Conservation (phyloP, 208 protist genomes). For the Trypanosoma grayi region DNA sequence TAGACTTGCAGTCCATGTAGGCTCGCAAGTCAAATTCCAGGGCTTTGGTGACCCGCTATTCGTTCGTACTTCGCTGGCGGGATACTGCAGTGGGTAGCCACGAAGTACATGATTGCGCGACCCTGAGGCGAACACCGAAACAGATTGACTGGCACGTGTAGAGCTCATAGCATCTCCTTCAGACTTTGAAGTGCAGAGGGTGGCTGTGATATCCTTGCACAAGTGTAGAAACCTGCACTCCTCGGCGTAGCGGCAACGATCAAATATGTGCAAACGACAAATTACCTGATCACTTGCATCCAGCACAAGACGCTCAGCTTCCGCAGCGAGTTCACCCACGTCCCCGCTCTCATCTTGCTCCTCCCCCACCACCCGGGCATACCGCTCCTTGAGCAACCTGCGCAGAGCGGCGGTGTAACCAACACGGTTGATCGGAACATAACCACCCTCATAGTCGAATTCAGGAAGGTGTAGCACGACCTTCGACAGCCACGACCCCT, state of each 20-base stretch:
- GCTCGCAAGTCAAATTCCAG: too few relatives aligned
- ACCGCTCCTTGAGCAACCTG: slow-evolving; percentile 41
- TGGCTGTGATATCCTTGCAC: slow-evolving; percentile 52
- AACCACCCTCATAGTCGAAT: slow-evolving; percentile 4
- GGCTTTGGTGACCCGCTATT: too few relatives aligned
- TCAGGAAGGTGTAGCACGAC: slow-evolving; percentile 8
- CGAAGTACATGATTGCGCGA: too few relatives aligned
- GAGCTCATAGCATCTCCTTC: background rate
- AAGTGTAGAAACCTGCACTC: slow-evolving; percentile 84
- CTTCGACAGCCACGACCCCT: slow-evolving; percentile 8
- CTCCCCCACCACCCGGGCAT: slow-evolving; percentile 11
- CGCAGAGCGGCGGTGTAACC: slow-evolving; percentile 68
- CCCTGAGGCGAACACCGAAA: too few relatives aligned
- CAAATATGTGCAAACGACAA: slow-evolving; percentile 65
- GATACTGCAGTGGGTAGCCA: too few relatives aligned
- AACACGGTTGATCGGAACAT: slow-evolving; percentile 45
- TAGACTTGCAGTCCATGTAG: too few relatives aligned
- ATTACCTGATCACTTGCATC: slow-evolving; percentile 22
- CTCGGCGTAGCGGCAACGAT: slow-evolving; percentile 75
- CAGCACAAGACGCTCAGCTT: background rate
- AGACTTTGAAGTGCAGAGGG: background rate
- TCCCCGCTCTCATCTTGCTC: background rate
- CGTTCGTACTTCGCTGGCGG: too few relatives aligned
- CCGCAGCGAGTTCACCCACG: too few relatives aligned
- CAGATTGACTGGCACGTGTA: too few relatives aligned